Evolutionary conservation across 495 filamentous ascomycete species (phyloP).

Genomic region (Aspergillus baeticus): DNA sequence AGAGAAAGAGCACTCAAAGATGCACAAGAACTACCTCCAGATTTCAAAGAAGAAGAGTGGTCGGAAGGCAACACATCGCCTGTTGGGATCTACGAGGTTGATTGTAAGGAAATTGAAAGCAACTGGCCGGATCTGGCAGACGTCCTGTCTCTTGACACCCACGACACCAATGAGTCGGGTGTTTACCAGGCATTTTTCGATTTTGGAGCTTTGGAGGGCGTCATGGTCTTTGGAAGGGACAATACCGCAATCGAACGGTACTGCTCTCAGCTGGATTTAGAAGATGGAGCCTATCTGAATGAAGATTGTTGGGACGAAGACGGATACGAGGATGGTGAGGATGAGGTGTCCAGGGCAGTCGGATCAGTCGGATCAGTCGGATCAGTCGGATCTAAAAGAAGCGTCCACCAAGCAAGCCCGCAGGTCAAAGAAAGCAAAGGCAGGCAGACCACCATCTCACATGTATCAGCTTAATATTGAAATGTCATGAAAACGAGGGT

Average conservation of each 20-base stretch:
- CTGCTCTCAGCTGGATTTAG: not conserved
- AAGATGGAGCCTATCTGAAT: not conserved
- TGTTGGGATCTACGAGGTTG: conserved; percentile 3
- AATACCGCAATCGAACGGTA: not conserved
- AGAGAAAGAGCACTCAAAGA: not conserved
- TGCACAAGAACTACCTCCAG: not conserved
- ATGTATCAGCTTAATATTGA: conserved; percentile 19
- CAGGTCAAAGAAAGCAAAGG: conserved; percentile 16
- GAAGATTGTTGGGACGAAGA: not conserved
- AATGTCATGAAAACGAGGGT: conserved; percentile 25
- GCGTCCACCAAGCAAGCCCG: not conserved
- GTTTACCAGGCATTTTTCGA: conserved; percentile 6
- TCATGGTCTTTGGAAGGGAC: conserved; percentile 7
- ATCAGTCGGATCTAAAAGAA: conserved; percentile 16
- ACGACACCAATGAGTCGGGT: conserved; percentile 4
- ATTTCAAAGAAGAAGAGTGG: not conserved
- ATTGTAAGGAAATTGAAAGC: conserved; percentile 5
- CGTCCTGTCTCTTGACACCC: not conserved
- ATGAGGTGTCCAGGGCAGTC: conserved; percentile 5
- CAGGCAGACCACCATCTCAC: conserved; percentile 16
- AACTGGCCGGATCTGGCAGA: not conserved
- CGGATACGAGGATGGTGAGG: not conserved
- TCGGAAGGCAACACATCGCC: conserved; percentile 3
- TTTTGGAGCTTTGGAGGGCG: conserved; percentile 11
- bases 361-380: no score